Percentiles rank a stretch among this genome's conserved stretches.
These are phyloP conservation scores for Arthroderma sp. DNA, from an alignment of 2,329 filamentous ascomycete species.

Conservation along the genomic window DNA sequence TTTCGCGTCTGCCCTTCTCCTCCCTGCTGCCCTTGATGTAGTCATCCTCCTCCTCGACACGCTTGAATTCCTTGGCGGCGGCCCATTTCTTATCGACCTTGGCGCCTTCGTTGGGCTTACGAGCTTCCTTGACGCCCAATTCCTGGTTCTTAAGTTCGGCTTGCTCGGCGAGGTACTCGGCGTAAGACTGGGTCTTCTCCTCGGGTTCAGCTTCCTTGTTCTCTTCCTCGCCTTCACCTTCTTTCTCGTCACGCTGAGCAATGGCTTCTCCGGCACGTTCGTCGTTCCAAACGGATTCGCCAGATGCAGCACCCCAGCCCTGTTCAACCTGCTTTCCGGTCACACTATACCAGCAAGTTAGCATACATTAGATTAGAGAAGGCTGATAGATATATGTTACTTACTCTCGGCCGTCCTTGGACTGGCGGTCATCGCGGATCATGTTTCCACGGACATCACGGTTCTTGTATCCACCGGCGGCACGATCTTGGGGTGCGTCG, in stretches of 20 bases:
- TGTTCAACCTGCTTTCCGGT: constrained; percentile 49
- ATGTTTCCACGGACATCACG: constrained; percentile 46
- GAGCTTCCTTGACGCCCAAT: constrained; percentile 54
- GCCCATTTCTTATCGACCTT: constrained; percentile 89
- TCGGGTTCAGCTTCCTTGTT: constrained; percentile 46
- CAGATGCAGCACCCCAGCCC: constrained; percentile 76
- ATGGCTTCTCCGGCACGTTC: constrained; percentile 86
- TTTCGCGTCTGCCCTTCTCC: constrained; percentile 70
- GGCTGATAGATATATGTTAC: constrained; percentile 15
- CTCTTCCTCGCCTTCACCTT: constrained; percentile 36
- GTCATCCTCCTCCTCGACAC: constrained; percentile 46
- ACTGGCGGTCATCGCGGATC: constrained; percentile 49
- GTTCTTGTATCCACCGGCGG: constrained; percentile 19
- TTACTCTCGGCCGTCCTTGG: constrained; percentile 48
- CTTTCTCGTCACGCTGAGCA: constrained; percentile 71
- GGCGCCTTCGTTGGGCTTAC: constrained; percentile 84
- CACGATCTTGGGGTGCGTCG: constrained; percentile 41
- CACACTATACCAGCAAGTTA: constrained; percentile 21
- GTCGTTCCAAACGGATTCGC: constrained; percentile 73
- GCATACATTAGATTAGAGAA: constrained; percentile 11
- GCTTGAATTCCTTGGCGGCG: constrained; percentile 55
- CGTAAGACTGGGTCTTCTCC: constrained; percentile 82
- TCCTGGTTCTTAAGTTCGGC: constrained; percentile 62
- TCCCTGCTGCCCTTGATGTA: constrained; percentile 57
- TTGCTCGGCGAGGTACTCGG: constrained; percentile 70